Conservation (phyloP, 257 asterid genomes). For the Echites panduratus region DNA sequence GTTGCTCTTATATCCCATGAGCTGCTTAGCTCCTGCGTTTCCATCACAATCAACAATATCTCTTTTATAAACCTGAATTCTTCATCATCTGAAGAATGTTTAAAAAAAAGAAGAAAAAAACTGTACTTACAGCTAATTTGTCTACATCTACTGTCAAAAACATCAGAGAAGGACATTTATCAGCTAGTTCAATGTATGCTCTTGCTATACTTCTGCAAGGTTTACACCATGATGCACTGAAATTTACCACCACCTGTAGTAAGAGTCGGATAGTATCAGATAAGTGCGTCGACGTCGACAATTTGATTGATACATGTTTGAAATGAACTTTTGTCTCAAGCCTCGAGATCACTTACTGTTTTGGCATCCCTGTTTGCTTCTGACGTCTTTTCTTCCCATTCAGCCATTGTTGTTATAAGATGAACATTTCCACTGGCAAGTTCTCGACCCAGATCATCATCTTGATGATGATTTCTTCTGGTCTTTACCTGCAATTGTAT, state of each 20-base stretch:
- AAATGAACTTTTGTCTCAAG: no score
- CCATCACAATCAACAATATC: no score
- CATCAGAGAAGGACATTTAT: slow-evolving; percentile 40
- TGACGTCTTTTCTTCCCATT: slow-evolving; percentile 53
- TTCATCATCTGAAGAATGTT: no score
- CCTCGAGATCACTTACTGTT: slow-evolving; percentile 41
- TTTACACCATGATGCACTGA: slow-evolving; percentile 64
- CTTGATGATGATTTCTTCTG: slow-evolving; percentile 9
- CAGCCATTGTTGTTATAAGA: slow-evolving; percentile 42
- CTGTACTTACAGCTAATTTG: slow-evolving; percentile 42
- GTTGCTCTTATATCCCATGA: slow-evolving; percentile 66
- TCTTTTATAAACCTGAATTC: no score
- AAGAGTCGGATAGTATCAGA: no score
- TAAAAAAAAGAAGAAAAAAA: background rate
- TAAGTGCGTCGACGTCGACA: no score
- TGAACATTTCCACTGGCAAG: slow-evolving; percentile 42
- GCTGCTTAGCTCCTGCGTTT: slow-evolving; percentile 51
- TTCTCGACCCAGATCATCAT: slow-evolving; percentile 21
- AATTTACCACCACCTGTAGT: slow-evolving; percentile 53
- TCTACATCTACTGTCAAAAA: slow-evolving; percentile 61
- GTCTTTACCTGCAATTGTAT: slow-evolving; percentile 15
- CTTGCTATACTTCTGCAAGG: slow-evolving; percentile 54
- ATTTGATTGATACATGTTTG: no score
- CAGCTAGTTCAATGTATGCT: slow-evolving; percentile 47
- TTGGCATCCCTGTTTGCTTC: slow-evolving; percentile 45